Evolutionary conservation across 192 early-diverging fungal species (phyloP), one percentile per base, ranked within the genome.

Genomic region (Entrophospora sp.): DNA sequence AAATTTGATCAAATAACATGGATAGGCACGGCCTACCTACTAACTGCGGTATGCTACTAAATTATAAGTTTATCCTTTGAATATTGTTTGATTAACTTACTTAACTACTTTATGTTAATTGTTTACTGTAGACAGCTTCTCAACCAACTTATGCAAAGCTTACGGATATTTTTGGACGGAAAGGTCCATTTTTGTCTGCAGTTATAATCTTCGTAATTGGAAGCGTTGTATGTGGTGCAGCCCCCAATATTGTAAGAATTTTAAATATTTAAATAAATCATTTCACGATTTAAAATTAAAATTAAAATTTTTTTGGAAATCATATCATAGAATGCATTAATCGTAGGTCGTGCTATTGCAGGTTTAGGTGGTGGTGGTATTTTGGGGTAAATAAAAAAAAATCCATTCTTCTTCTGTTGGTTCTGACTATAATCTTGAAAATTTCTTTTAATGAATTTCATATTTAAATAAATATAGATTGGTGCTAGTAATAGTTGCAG

Each of bases 121-220:
- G 20, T 53, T 4, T 40, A 32, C 7, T 6, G 1, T 61, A 77
- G 37, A 89, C 90, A 0, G 80, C 92, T 8, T 77, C 89, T 60
- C 79, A 87, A 56, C 87, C 89, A 30, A 60, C 89, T 1, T 96
- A 93, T 73, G 94, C 91, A 7, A 86, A 85, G 57, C 67, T 92
- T 28, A 79, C 87, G 35, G 90, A 93, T 65, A 84, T 94, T 28
- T 75, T 87, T 69, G 83, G 83, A 20, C 71, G 79, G 42, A 77
- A 73, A 52, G 10, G 18, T 3, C 70, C 67, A 52, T 63, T 66
- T 31, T 27, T 81, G 3, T 32, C 70, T 27, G 71, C 71, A 3
- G 32, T 65, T 5, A 27, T 31, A 7, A 36, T 75, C 4, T 81
- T 80, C 59, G 58, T 69, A 20, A 0, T 69, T 9, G 76, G 69